Evolutionary conservation across 805 yeast genomes (phyloP).

Genomic region (Millerago galiae): DNA sequence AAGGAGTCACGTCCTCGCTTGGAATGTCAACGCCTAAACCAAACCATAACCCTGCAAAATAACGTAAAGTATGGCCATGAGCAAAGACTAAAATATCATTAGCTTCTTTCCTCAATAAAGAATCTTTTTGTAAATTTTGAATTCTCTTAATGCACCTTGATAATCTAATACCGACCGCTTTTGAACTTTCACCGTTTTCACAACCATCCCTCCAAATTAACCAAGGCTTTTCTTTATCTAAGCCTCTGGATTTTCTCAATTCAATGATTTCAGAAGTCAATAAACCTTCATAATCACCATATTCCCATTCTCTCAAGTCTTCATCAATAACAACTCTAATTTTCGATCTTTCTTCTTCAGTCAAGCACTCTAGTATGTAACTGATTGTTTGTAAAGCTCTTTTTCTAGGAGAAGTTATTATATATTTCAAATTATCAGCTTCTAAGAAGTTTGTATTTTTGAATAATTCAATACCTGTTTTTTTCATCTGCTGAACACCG

Average conservation of each 20-base stretch:
- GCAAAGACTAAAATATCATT: constrained; percentile 82
- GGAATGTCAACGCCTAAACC: constrained; percentile 25
- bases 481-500: constrained; percentile 71
- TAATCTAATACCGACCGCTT: constrained; percentile 62
- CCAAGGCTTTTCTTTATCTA: constrained; percentile 52
- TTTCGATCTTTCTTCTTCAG: constrained; percentile 33
- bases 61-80: constrained; percentile 89
- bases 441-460: constrained; percentile 50
- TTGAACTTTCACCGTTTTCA: constrained; percentile 75
- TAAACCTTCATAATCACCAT: constrained; percentile 92
- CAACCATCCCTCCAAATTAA: constrained; percentile 90
- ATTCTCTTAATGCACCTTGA: constrained; percentile 65
- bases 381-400: constrained; percentile 75
- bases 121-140: constrained; percentile 49
- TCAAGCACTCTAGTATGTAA: constrained; percentile 47
- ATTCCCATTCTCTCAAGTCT: constrained; percentile 90
- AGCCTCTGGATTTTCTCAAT: constrained; percentile 53
- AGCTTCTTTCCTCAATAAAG: constrained; percentile 42
- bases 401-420: constrained; percentile 74
- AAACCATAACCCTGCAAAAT: constrained; percentile 88
- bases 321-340: constrained; percentile 48
- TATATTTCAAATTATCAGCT: constrained; percentile 53
- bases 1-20: constrained; percentile 9
- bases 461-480: constrained; percentile 67
- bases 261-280: constrained; percentile 59